Percentiles rank a stretch among this genome's conserved stretches.
These are phyloP conservation scores for Fragaria nilgerrensis DNA, from an alignment of 306 rosid genomes.

Conservation along the genomic window DNA sequence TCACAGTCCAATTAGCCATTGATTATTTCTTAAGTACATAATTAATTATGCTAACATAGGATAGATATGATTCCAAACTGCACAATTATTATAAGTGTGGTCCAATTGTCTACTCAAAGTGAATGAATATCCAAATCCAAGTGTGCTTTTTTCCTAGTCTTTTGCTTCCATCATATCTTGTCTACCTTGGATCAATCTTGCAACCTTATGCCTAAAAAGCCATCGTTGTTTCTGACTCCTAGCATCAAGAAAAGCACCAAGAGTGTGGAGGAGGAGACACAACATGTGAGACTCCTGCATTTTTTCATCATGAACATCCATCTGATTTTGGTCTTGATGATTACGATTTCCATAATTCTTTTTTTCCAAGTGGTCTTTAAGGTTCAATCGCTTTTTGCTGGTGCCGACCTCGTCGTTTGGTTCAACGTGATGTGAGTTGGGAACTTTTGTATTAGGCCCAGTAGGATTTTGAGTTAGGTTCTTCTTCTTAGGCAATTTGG, in stretches of 20 bases:
- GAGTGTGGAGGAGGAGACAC: conserved; percentile 33
- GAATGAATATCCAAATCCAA: conserved; percentile 20
- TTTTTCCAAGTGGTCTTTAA: background rate
- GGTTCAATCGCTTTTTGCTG: background rate
- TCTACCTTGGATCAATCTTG: conserved; percentile 25
- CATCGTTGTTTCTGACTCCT: conserved; percentile 11
- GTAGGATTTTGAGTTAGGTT: background rate
- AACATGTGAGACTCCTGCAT: conserved; percentile 33
- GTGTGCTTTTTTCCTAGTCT: conserved; percentile 7
- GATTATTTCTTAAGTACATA: background rate
- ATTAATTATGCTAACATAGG: conserved; percentile 15
- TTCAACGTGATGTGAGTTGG: background rate
- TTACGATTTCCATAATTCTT: background rate
- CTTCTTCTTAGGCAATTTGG: background rate
- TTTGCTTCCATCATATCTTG: conserved; percentile 24
- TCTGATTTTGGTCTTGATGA: conserved; percentile 20
- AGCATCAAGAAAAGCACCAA: conserved; percentile 20
- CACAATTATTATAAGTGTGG: conserved; percentile 22
- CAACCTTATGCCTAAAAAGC: conserved; percentile 20
- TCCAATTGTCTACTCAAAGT: conserved; percentile 30
- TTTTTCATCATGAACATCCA: conserved; percentile 29
- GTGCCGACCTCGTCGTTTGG: background rate
- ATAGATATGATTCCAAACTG: conserved; percentile 20
- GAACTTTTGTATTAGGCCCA: background rate
- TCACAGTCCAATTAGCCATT: conserved; percentile 12